Evolutionary conservation across 2,329 filamentous ascomycete species (phyloP).

Genomic region (Podosphaera fusca): DNA sequence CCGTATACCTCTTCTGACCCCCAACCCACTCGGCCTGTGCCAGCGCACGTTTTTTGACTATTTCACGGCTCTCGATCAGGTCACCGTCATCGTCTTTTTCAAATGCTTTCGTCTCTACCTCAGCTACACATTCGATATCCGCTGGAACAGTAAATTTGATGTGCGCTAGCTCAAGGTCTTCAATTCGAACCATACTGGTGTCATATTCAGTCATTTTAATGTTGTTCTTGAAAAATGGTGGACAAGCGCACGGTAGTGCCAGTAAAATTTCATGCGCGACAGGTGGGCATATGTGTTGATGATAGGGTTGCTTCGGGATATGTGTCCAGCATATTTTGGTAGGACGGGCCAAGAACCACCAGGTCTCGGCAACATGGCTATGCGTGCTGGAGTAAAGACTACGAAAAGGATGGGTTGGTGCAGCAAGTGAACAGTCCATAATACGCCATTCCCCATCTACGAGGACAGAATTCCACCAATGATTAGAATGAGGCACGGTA

Average conservation of each 20-base stretch:
- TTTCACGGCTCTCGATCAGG: conserved; percentile 75
- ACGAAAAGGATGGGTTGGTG: conserved; percentile 69
- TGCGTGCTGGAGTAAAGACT: conserved; percentile 51
- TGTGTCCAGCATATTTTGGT: conserved; percentile 90
- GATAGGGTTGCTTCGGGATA: conserved; percentile 62
- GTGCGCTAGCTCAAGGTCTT: conserved; percentile 84
- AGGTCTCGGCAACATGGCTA: conserved; percentile 51
- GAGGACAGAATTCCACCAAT: conserved; percentile 93
- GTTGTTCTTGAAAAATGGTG: conserved; percentile 65
- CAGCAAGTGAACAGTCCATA: conserved; percentile 81
- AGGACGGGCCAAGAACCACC: conserved; percentile 85
- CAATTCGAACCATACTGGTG: conserved; percentile 63
- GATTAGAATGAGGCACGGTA: conserved; percentile 68
- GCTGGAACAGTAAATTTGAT: conserved; percentile 68
- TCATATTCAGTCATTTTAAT: conserved; percentile 75
- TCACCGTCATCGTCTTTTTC: conserved; percentile 73
- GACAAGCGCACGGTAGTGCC: conserved; percentile 65
- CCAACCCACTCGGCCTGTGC: conserved; percentile 80
- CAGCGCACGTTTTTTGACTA: conserved; percentile 64
- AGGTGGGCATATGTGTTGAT: conserved; percentile 83
- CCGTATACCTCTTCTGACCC: conserved; percentile 71
- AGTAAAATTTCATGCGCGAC: conserved; percentile 69
- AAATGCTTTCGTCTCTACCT: conserved; percentile 69
- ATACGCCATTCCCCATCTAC: conserved; percentile 92
- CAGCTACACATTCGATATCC: conserved; percentile 78